Conservation (phyloP, 2,329 filamentous ascomycete genomes). For the Whalleya microplaca region DNA sequence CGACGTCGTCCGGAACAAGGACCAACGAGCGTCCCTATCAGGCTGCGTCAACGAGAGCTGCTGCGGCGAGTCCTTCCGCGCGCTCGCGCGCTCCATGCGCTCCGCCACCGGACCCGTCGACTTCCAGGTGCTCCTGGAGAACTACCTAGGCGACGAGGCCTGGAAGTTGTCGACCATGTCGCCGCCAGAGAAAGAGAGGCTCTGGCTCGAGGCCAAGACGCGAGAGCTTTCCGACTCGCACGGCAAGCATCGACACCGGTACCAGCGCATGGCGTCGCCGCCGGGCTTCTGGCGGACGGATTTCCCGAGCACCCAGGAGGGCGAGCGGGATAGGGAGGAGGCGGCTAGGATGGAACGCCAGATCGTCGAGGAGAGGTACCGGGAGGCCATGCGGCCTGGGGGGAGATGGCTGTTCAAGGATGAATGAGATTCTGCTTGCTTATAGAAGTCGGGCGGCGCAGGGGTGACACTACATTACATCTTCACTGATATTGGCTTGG, state of each 20-base stretch:
- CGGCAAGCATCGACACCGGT: slow-evolving; percentile 78
- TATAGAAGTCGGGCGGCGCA: not conserved
- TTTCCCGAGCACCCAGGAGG: slow-evolving; percentile 87
- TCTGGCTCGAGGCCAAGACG: slow-evolving; percentile 77
- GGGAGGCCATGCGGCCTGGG: slow-evolving; percentile 77
- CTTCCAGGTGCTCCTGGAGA: slow-evolving; percentile 51
- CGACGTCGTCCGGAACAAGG: slow-evolving; percentile 73
- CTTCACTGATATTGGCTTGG: not conserved
- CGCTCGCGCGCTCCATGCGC: slow-evolving; percentile 62
- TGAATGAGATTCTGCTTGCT: slow-evolving; percentile 53
- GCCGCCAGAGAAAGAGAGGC: slow-evolving; percentile 61
- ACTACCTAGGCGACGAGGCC: slow-evolving; percentile 60
- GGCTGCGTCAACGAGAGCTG: slow-evolving; percentile 78
- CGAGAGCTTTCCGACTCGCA: slow-evolving; percentile 73
- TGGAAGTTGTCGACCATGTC: slow-evolving; percentile 63
- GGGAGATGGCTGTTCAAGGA: slow-evolving; percentile 84
- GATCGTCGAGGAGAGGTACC: slow-evolving; percentile 72
- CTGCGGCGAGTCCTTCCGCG: slow-evolving; percentile 72
- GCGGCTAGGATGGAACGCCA: slow-evolving; percentile 66
- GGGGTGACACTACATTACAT: slow-evolving; percentile 6
- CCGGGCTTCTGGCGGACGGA: slow-evolving; percentile 91
- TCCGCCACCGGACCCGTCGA: slow-evolving; percentile 35
- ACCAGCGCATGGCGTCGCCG: slow-evolving; percentile 72
- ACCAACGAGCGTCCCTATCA: slow-evolving; percentile 69
- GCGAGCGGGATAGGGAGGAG: slow-evolving; percentile 65